Base-by-base conservation (phyloP, 805 yeast genomes). In the Cyberlindnera americana region DNA sequence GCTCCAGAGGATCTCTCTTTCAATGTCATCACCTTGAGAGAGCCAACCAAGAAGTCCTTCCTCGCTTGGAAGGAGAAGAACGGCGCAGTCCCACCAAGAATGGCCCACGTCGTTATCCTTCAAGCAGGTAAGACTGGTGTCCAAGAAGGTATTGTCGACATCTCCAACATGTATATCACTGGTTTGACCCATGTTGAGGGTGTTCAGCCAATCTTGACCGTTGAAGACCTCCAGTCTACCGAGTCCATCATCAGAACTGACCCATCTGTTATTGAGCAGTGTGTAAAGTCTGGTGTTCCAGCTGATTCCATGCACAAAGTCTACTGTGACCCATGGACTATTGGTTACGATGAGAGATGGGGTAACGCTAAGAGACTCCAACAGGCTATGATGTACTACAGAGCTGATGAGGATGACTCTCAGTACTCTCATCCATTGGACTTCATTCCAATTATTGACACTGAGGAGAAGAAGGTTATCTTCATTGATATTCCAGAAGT, bases 371-470 rank as follows among this genome's bases (percentile, higher is more conserved):
- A 76, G 60, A 73, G 93, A 64, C 72, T 83, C 46, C 91, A 83
- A 64, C 93, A 83, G 64, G 90, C 90, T 29, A 72, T 84, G 61
- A 72, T 84, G 73, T 83, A 81, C 69, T 84, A 81, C 73, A 73
- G 89, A 67, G 68, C 78, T 12, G 68, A 78, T 57, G 88, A 80
- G 64, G 86, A 83, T 58, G 93, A 83, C 61, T 81, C 88, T 31
- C 82, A 78, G 59, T 78, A 78, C 62, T 64, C 69, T 8, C 69
- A 65, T 60, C 90, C 93, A 21, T 72, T 83, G 53, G 91, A 84
- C 61, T 83, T 84, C 69, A 77, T 89, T 53, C 93, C 93, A 44
- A 82, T 83, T 57, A 81, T 83, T 46, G 93, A 83, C 62, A 78
- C 83, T 65, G 81, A 80, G 61, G 75, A 72, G 41, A 68, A 67